phyloP scores from a whole-genome alignment of 148 eudicot genomes.

The Rhododendron molle region DNA sequence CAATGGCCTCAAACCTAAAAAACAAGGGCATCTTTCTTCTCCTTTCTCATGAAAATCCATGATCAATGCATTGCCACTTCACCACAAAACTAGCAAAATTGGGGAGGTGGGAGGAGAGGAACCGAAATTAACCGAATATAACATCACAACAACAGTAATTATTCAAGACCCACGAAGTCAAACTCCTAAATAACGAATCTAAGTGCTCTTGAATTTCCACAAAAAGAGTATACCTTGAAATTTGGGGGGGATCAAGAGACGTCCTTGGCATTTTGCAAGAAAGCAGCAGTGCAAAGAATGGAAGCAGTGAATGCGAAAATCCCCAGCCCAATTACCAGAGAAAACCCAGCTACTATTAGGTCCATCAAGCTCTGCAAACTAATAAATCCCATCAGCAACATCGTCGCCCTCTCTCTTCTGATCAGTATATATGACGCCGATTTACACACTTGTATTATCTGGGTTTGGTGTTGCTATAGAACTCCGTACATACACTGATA shows the following conservation, averaged over 20 bases:
- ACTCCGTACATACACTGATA: background rate
- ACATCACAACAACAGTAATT: background rate
- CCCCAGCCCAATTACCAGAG: conserved; percentile 70
- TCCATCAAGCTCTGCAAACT: conserved; percentile 61
- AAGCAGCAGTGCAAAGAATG: conserved; percentile 60
- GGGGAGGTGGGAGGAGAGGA: background rate
- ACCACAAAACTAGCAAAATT: background rate
- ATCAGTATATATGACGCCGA: background rate
- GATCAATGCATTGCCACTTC: background rate
- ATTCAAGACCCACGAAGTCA: background rate
- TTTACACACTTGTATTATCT: background rate
- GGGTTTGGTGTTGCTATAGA: background rate
- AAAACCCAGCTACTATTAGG: conserved; percentile 59
- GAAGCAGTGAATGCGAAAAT: conserved; percentile 57
- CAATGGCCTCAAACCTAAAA: background rate
- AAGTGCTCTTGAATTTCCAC: background rate
- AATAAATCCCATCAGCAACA: conserved; percentile 40
- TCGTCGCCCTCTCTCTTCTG: conserved; percentile 15
- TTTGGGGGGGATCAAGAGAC: conserved; percentile 16
- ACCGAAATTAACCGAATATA: background rate
- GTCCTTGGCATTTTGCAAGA: conserved; percentile 56
- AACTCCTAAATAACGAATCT: background rate
- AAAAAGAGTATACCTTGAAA: background rate
- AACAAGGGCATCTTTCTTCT: background rate
- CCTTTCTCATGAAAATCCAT: background rate